Base-by-base conservation (phyloP, 495 filamentous ascomycete genomes). In the Halenospora varia region DNA sequence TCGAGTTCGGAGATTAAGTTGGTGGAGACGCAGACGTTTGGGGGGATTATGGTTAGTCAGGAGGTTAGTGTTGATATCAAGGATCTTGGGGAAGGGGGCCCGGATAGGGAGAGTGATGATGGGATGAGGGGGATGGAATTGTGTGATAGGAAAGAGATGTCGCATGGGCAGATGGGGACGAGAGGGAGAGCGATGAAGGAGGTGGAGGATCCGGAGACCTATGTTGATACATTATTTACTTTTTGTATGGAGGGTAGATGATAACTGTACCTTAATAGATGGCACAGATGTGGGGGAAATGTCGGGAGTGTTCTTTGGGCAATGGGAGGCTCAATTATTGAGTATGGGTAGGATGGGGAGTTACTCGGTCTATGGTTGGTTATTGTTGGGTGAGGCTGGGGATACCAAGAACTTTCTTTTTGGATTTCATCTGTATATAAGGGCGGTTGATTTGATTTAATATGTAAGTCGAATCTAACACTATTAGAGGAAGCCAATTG, bases 221-320 rank as follows among this genome's bases (percentile, higher is more conserved):
- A 39, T 51, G 42, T 64, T 13, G 62, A 64, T 50, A 26, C 50
- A 48, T 35, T 63, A 24, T 63, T 63, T 25, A 25, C 57, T 10
- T 42, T 55, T 19, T 55, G 35, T 55, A 47, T 45, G 11, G 40
- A 20, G 41, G 19, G 4, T 19, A 40, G 50, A 53, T 35, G 25
- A 53, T 49, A 35, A n/a, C n/a, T n/a, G n/a, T n/a, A n/a, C n/a
- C n/a, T n/a, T n/a, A n/a, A n/a, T n/a, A n/a, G n/a, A n/a, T n/a
- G n/a, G n/a, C n/a, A n/a, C n/a, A n/a, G n/a, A n/a, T n/a, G n/a
- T n/a, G n/a, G n/a, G n/a, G n/a, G n/a, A n/a, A n/a, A n/a, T n/a
- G n/a, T n/a, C n/a, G n/a, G n/a, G n/a, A n/a, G n/a, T n/a, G n/a
- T n/a, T n/a, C n/a, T n/a, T n/a, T n/a, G n/a, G n/a, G n/a, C n/a